Percentiles rank a stretch among this genome's conserved stretches.
These are phyloP conservation scores for Arthroderma sp. DNA, from an alignment of 2,329 filamentous ascomycete species.

Conservation along the genomic window DNA sequence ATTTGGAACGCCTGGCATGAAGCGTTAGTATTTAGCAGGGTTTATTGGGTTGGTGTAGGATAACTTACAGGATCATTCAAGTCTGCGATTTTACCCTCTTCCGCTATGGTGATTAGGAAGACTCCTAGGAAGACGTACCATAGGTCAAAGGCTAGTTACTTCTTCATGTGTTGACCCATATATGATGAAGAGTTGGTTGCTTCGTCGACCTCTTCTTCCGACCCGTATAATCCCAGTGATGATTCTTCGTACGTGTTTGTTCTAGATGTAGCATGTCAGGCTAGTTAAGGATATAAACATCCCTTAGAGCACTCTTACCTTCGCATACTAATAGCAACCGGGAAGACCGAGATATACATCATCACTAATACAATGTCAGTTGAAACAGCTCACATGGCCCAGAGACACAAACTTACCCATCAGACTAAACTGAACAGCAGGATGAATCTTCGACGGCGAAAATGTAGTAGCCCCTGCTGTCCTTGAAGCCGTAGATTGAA, in stretches of 20 bases:
- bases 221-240: conserved; percentile 45
- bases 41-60: neutral
- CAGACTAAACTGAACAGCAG: conserved; percentile 44
- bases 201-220: conserved; percentile 17
- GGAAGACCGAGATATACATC: conserved; percentile 98
- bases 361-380: conserved; percentile 55
- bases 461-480: conserved; percentile 43
- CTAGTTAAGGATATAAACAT: neutral
- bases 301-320: conserved; percentile 19
- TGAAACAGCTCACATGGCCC: neutral
- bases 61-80: conserved; percentile 18
- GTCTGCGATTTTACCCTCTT: conserved; percentile 27
- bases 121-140: conserved; percentile 52
- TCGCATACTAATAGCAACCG: conserved; percentile 85
- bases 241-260: conserved; percentile 58
- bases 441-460: conserved; percentile 40
- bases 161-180: conserved; percentile 45
- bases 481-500: conserved; percentile 43
- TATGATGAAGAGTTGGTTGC: conserved; percentile 26
- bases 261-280: conserved; percentile 2
- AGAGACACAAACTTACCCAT: conserved; percentile 31
- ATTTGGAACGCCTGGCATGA: conserved; percentile 11
- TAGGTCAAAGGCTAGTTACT: conserved; percentile 54
- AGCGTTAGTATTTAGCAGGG: neutral
- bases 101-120: conserved; percentile 40